Evolutionary conservation across 768 basidiomycete genomes (phyloP), one percentile per base, ranked within the genome.

Genomic region (Tulasnella sp.): DNA sequence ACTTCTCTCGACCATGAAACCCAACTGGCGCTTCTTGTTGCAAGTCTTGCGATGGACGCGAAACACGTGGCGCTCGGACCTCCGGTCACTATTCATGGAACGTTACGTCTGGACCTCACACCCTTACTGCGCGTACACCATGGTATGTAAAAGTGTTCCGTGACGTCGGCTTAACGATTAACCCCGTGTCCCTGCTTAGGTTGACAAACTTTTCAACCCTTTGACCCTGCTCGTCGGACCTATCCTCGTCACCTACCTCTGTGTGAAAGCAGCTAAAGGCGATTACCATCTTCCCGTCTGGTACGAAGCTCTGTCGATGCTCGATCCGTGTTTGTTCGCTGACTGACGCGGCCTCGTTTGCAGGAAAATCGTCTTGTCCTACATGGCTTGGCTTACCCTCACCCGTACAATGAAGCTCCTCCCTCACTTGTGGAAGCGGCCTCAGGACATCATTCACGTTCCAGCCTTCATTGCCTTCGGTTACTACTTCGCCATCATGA

Each of bases 401-500:
- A 86, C 85, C 7, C 81, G 85, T 49, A 84, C 85, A 14, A 76
- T 81, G 79, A 97, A 97, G 83, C 89, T 90, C 3, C 83, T 93
- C 14, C 93, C 93, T 0, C 92, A 94, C 84, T 85, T 94, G 12
- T 93, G 92, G 91, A 81, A 90, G 74, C 85, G 89, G 39, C 93
- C 93, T 0, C 86, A 88, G 79, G 90, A 94, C 79, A 87, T 93
- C 80, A 88, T 94, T 78, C 89, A 91, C 81, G 91, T 94, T 6
- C 92, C 92, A n/a, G 91, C 91, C 19, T 93, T 92, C 83, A 92
- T 97, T 81, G 81, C 91, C 5, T 96, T 97, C 81, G 94, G 94
- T 34, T 97, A 97, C 82, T 96, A 96, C 84, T 97, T 97, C 81
- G 91, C 94, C 22, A 84, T 97, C 80, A 97, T 98, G 94, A 97